These are phyloP conservation scores for Trichoderma sp. DNA, from an alignment of 2,329 filamentous ascomycete species.

Conservation along the genomic window DNA sequence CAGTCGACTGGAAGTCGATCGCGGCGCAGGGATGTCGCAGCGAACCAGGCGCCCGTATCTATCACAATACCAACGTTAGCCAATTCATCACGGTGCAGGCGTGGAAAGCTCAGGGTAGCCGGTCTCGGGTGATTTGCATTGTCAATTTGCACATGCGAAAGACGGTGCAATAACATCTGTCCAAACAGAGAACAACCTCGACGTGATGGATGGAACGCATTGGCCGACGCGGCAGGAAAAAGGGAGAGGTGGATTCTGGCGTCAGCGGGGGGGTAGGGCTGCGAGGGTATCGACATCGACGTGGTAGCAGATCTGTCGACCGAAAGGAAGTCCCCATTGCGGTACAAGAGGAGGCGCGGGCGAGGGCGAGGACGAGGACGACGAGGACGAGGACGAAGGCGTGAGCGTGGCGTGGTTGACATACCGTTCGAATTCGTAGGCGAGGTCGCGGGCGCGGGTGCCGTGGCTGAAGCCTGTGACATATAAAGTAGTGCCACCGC, in stretches of 20 bases:
- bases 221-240: constrained; percentile 33
- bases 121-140: constrained; percentile 21
- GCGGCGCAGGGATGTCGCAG: constrained; percentile 95
- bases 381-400: constrained; percentile 38
- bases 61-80: constrained; percentile 46
- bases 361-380: constrained; percentile 41
- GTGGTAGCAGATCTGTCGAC: constrained; percentile 34
- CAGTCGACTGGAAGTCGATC: constrained; percentile 92
- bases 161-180: constrained; percentile 33
- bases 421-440: constrained; percentile 99
- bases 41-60: constrained; percentile 98
- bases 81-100: constrained; percentile 33
- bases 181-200: constrained; percentile 36
- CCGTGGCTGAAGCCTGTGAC: constrained; percentile 99
- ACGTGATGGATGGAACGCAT: constrained; percentile 37
- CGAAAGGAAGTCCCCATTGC: constrained; percentile 38
- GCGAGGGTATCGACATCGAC: constrained; percentile 31
- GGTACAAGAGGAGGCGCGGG: constrained; percentile 38
- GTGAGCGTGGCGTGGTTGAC: constrained; percentile 58
- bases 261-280: constrained; percentile 33
- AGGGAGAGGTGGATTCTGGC: constrained; percentile 30
- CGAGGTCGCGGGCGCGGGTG: constrained; percentile 96
- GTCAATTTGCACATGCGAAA: constrained; percentile 30
- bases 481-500: constrained; percentile 91
- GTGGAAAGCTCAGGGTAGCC: constrained; percentile 29